Base-by-base conservation (phyloP, 2,329 filamentous ascomycete genomes). In the Emericellopsis cladophorae region DNA sequence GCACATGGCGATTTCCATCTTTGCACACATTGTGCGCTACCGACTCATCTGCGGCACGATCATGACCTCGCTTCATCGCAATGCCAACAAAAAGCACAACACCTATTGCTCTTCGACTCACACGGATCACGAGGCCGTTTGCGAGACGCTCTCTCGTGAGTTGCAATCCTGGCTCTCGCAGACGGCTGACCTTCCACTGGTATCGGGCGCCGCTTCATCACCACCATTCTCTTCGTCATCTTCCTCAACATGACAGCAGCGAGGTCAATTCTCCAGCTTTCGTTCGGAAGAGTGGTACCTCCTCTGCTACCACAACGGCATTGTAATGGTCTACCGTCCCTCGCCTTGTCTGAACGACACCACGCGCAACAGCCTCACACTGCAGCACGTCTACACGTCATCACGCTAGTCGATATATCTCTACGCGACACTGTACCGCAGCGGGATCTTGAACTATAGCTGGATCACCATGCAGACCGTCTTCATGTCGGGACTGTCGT, bases 401-500 rank as follows among this genome's bases (percentile, higher is more conserved):
- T 55, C 65, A 1, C 54, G 57, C 21, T 52, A 62, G 15, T 51
- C 62, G 0, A 66, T 70, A 35, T 55, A 51, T 2, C 49, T 66
- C 0, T 71, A 71, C 40, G 57, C 66, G 1, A 59, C 56, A 15
- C 47, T 71, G 1, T 64, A 68, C 38, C 58, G 60, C 7, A 64
- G 61, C 0, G 54, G 64, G 5, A 62, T 61, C 36, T 63, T 70
- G 42, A 70, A 70, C 46, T 70, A 62, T 34, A 64, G 61, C 0
- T 71, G 67, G 66, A 62, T 70, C 22, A 67, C 67, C 0, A 57
- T 70, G 42, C 67, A 71, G 39, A 57, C 63, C 1, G 57, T 69
- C 2, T 71, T 71, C 47, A 60, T 68, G 42, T 66, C 66, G 0
- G 66, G 66, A 0, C 44, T 66, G 0, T 62, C 62, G 0, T 68